Evolutionary conservation across 768 basidiomycete genomes (phyloP), one percentile per base, ranked within the genome.

Genomic region (Gautieria morchelliformis): DNA sequence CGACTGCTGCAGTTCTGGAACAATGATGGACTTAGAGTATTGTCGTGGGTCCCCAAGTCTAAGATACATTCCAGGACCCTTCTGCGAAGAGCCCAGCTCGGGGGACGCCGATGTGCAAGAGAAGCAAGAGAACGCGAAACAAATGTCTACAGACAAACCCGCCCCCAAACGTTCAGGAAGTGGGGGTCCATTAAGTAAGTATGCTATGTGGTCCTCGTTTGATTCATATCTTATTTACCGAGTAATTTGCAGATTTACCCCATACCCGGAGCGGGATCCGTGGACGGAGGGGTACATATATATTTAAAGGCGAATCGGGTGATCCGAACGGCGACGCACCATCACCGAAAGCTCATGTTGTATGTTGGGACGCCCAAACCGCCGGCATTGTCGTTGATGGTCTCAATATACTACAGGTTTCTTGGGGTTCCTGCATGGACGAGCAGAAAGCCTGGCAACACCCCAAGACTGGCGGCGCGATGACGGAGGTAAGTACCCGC

Each of bases 1-100:
- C 27, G 58, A 58, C 19, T 58, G 37, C 24, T 58, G 58, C 37
- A 53, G 54, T 37, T 33, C 58, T 3, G 58, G 58, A 19, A 58
- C 58, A 39, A 45, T 58, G 10, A 35, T 58, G 15, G 58, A 58
- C 52, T 51, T 58, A 5, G 35, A 27, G 1, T 58, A 19, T 33
- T 14, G 15, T 32, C 46, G 56, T 24, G 8, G 32, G 20, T 5
- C 3, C 32, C 22, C 22, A 10, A 7, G 35, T 14, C 35, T 6
- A 30, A 49, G 15, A 49, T 49, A n/a, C 42, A 44, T 17, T 44
- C n/a, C 3, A 22, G 42, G 20, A 2, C 42, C 42, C 8, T 17
- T 44, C 20, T 44, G 42, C 17, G 42, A 44, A n/a, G 42, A 44
- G n/a, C 42, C 42, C n/a, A 17, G 20, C 8, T 44, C 42, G 14